Base-by-base conservation (phyloP, 2,329 filamentous ascomycete genomes). In the Dothiorella sarmentorum region DNA sequence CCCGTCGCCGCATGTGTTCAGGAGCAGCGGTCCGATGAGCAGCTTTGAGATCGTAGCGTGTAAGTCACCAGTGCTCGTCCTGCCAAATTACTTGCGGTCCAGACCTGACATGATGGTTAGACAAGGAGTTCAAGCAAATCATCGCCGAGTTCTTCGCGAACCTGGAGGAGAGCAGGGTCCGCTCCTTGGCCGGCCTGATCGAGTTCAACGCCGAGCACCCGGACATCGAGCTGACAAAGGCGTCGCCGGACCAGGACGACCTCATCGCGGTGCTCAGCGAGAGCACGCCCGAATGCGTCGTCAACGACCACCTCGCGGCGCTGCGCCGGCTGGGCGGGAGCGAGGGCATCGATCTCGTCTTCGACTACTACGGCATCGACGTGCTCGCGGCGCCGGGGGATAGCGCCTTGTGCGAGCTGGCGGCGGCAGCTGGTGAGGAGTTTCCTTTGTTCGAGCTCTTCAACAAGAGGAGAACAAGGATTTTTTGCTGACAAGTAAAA, bases 131-230 rank as follows among this genome's bases (percentile, higher is more conserved):
- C 62, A 70, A 69, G 58, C 67, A 70, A 7, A 68, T 67, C 24
- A 60, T 71, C 26, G 42, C 62, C 43, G 68, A 71, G n/a, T 73
- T 70, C 60, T 68, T 73, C 37, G 65, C 66, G 26, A 65, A 71
- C 52, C 70, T 71, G 61, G 68, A 66, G 42, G 63, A 64, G 13
- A 26, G 26, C 17, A 13, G 72, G 63, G 69, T 73, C 7, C 69
- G 71, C 61, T 71, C 69, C 3, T 64, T 72, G 20, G 68, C 70
- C 20, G 71, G 72, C 45, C 70, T 72, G 53, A 72, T 72, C 47
- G 70, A 73, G 61, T 72, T 71, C 63, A 73, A 73, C 56, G 62
- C 67, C 24, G 68, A 72, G 33, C 70, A 73, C 33, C 68, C 69
- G 6, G 69, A 73, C 51, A 67, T 72, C 15, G 67, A 65, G 11